Evolutionary conservation across 148 eudicot genomes (phyloP).

Genomic region (Bassia scoparia): DNA sequence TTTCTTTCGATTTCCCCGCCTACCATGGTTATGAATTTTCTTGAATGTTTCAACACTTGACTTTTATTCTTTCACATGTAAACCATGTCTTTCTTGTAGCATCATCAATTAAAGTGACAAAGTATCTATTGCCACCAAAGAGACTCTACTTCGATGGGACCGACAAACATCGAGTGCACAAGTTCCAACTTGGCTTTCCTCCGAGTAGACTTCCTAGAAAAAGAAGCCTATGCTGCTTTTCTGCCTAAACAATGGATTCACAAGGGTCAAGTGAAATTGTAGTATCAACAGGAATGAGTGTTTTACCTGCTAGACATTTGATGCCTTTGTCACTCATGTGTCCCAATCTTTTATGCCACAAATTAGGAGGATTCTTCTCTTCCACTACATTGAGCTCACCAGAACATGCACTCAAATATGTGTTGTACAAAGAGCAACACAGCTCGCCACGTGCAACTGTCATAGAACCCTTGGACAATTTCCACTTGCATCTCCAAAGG

Average conservation of each 20-base stretch:
- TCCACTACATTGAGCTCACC: no score
- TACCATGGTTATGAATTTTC: conserved; percentile 2
- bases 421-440: no score
- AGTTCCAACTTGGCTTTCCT: background rate
- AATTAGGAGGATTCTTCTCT: no score
- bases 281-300: no score
- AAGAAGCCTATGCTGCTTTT: background rate
- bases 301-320: no score
- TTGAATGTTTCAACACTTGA: background rate
- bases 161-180: background rate
- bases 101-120: no score
- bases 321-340: no score
- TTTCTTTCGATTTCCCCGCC: conserved; percentile 4
- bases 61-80: background rate
- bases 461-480: no score
- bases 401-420: no score
- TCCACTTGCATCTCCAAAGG: no score
- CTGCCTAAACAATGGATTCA: background rate
- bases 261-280: background rate
- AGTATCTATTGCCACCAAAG: background rate
- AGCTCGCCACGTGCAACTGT: no score
- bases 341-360: no score
- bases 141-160: background rate
- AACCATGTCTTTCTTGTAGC: conserved; percentile 1
- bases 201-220: background rate